Percentiles rank a stretch among this genome's conserved stretches.
These are phyloP conservation scores for Podila horticola DNA, from an alignment of 192 early-diverging fungal species.

Conservation along the genomic window DNA sequence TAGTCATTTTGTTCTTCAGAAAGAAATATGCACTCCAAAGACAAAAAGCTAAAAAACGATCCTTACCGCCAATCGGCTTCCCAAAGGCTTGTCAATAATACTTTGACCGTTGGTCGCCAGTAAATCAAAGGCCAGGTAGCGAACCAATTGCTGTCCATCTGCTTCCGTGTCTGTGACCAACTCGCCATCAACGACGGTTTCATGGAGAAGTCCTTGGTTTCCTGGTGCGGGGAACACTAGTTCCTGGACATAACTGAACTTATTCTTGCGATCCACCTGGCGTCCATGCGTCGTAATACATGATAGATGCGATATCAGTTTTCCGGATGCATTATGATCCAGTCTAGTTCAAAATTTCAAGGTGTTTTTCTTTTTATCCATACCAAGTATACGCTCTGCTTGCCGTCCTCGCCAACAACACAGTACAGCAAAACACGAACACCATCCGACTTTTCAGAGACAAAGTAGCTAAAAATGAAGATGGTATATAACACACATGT, in stretches of 20 bases:
- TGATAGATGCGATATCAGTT: slow-evolving; percentile 1
- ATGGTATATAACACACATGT: neutral
- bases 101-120: slow-evolving; percentile 66
- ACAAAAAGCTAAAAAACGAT: neutral
- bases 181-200: slow-evolving; percentile 93
- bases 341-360: slow-evolving; percentile 15
- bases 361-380: neutral
- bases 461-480: slow-evolving; percentile 66
- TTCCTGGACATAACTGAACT: slow-evolving; percentile 72
- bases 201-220: slow-evolving; percentile 59
- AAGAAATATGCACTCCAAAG: neutral
- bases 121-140: slow-evolving; percentile 79
- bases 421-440: slow-evolving; percentile 69
- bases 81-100: slow-evolving; percentile 67
- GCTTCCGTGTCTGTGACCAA: slow-evolving; percentile 80
- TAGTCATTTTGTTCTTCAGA: neutral
- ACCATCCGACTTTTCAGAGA: slow-evolving; percentile 89
- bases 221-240: slow-evolving; percentile 71
- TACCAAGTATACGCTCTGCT: slow-evolving; percentile 67
- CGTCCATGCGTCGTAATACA: neutral
- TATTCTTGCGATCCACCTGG: slow-evolving; percentile 90
- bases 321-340: neutral
- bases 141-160: slow-evolving; percentile 60
- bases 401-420: slow-evolving; percentile 33
- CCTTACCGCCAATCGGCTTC: slow-evolving; percentile 78